Conservation (phyloP, 805 yeast genomes). For the Starmerella cellae region DNA sequence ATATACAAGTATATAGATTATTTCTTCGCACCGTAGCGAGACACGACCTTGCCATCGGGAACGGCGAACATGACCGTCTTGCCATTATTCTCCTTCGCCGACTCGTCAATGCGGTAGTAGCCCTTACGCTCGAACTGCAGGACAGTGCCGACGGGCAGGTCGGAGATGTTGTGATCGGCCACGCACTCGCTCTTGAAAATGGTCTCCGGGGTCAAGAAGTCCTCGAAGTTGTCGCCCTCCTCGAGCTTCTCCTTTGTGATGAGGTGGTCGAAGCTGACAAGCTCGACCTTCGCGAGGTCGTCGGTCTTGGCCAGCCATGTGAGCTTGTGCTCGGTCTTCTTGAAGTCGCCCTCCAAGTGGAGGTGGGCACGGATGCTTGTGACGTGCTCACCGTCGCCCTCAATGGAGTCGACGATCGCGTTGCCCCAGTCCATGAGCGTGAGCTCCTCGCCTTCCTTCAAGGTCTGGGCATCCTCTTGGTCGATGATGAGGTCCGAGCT, state of each 20-base stretch:
- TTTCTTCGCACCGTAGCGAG: slow-evolving; percentile 61
- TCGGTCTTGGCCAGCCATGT: slow-evolving; percentile 86
- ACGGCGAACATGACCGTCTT: slow-evolving; percentile 76
- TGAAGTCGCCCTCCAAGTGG: slow-evolving; percentile 92
- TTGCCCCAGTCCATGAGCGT: slow-evolving; percentile 99
- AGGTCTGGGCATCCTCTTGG: slow-evolving; percentile 68
- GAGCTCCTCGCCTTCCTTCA: slow-evolving; percentile 75
- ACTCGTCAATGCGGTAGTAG: slow-evolving; percentile 67
- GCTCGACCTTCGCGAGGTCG: slow-evolving; percentile 58
- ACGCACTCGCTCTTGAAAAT: slow-evolving; percentile 66
- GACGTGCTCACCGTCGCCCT: slow-evolving; percentile 46
- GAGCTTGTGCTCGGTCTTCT: slow-evolving; percentile 84
- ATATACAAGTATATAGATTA: not conserved
- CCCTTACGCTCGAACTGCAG: slow-evolving; percentile 97
- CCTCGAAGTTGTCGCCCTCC: slow-evolving; percentile 87
- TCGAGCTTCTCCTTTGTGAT: slow-evolving; percentile 90
- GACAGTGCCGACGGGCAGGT: slow-evolving; percentile 71
- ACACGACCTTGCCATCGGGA: slow-evolving; percentile 85
- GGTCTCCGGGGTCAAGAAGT: slow-evolving; percentile 76
- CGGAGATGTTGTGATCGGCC: slow-evolving; percentile 67
- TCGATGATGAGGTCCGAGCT: slow-evolving; percentile 57
- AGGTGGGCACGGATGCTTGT: slow-evolving; percentile 59
- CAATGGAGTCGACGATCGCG: slow-evolving; percentile 59
- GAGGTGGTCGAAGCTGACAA: slow-evolving; percentile 86
- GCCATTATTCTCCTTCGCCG: slow-evolving; percentile 37